A percentile compares a stretch with the other conserved stretches of the same genome.
phyloP scores from a whole-genome alignment of 2,329 filamentous ascomycete genomes.

The Cryphonectria radicalis region DNA sequence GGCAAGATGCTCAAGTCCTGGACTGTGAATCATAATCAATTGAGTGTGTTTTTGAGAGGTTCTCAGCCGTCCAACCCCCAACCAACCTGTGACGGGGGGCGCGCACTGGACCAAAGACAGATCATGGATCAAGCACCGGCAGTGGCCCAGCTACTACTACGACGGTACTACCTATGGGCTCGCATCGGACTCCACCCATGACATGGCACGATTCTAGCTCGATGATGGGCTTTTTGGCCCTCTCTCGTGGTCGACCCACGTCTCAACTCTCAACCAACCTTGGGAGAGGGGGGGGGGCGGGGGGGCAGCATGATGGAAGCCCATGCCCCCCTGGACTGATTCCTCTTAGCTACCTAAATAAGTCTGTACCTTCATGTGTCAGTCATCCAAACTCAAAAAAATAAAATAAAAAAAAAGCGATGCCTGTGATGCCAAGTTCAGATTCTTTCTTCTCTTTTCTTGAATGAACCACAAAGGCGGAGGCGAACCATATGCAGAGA shows the following conservation, averaged over 20 bases:
- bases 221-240: neutral
- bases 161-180: neutral
- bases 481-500: neutral
- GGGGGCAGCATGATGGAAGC: too few species aligned
- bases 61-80: neutral
- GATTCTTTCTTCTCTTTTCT: neutral
- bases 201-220: conserved; percentile 9
- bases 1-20: neutral
- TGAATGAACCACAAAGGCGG: neutral
- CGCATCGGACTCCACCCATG: neutral
- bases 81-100: neutral
- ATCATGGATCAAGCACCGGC: neutral
- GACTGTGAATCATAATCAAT: neutral
- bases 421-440: neutral
- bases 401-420: neutral
- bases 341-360: too few species aligned
- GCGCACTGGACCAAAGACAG: neutral
- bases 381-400: neutral
- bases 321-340: neutral
- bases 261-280: neutral
- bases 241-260: neutral
- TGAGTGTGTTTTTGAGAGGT: neutral
- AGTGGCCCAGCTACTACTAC: neutral
- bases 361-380: too few species aligned
- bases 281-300: too few species aligned